These are phyloP conservation scores for Cubamyces sp. DNA, from an alignment of 768 basidiomycete genomes.

Conservation along the genomic window DNA sequence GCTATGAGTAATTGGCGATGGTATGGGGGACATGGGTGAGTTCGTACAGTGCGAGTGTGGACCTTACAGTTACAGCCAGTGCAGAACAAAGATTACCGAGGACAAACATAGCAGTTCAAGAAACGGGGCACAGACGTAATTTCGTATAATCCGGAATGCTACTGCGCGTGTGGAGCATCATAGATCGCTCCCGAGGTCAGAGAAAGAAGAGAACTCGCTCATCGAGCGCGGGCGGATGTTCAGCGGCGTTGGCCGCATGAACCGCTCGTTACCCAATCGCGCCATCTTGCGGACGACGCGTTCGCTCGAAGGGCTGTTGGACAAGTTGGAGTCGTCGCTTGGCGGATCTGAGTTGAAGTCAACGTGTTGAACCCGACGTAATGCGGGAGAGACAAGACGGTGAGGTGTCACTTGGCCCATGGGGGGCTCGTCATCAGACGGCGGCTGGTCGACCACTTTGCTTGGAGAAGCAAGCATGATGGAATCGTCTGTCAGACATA, in stretches of 20 bases:
- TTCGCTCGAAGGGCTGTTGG: slow-evolving; percentile 53
- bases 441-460: slow-evolving; percentile 36
- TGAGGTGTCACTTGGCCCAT: slow-evolving; percentile 72
- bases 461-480: slow-evolving; percentile 40
- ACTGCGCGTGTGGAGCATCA: slow-evolving; percentile 19
- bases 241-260: slow-evolving; percentile 10
- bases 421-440: slow-evolving; percentile 69
- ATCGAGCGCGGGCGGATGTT: slow-evolving; percentile 19
- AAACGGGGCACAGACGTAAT: slow-evolving; percentile 8
- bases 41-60: slow-evolving; percentile 4
- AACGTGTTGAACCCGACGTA: slow-evolving; percentile 41
- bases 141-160: not conserved
- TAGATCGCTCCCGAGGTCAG: slow-evolving; percentile 17
- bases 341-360: slow-evolving; percentile 36
- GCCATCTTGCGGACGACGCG: slow-evolving; percentile 30
- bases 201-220: slow-evolving; percentile 15
- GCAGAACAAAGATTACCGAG: not conserved
- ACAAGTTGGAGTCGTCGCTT: slow-evolving; percentile 51
- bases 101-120: not conserved
- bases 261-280: slow-evolving; percentile 12
- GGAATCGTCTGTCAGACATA: slow-evolving; percentile 48
- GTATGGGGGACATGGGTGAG: slow-evolving; percentile 3
- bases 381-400: slow-evolving; percentile 64
- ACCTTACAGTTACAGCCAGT: not conserved
- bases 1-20: not conserved